phyloP scores from a whole-genome alignment of 257 asterid species.

The Petunia secreta region DNA sequence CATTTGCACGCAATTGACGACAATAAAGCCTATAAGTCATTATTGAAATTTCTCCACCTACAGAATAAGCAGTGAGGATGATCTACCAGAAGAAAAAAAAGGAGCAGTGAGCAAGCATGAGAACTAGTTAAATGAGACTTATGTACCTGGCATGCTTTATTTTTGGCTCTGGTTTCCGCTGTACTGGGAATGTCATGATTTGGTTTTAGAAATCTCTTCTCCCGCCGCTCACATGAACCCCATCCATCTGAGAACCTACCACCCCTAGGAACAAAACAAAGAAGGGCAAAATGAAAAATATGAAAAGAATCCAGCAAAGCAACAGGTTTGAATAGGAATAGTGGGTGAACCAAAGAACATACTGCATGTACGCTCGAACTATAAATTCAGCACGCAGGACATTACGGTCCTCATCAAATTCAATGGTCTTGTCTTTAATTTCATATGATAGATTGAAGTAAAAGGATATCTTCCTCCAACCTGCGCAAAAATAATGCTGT shows the following conservation, averaged over 20 bases:
- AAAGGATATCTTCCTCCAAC: slow-evolving; percentile 98
- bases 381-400: slow-evolving; percentile 93
- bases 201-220: slow-evolving; percentile 86
- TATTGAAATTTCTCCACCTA: background rate
- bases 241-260: slow-evolving; percentile 98
- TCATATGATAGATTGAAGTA: slow-evolving; percentile 93
- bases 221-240: slow-evolving; percentile 97
- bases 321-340: background rate
- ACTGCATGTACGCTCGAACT: slow-evolving; percentile 95
- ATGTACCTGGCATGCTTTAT: slow-evolving; percentile 92
- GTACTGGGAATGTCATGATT: slow-evolving; percentile 98
- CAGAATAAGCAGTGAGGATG: background rate
- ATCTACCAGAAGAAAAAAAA: no score
- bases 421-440: slow-evolving; percentile 93
- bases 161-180: slow-evolving; percentile 99
- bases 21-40: slow-evolving; percentile 3
- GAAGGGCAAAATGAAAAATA: slow-evolving; percentile 4
- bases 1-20: background rate
- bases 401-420: slow-evolving; percentile 81
- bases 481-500: slow-evolving; percentile 35
- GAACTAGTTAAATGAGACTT: background rate
- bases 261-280: slow-evolving; percentile 54
- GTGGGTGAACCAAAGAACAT: slow-evolving; percentile 36
- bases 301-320: background rate
- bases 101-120: no score